A percentile compares a stretch with the other conserved stretches of the same genome.
phyloP scores from a whole-genome alignment of 2,329 filamentous ascomycete species.

The Metarhizium guizhouense region DNA sequence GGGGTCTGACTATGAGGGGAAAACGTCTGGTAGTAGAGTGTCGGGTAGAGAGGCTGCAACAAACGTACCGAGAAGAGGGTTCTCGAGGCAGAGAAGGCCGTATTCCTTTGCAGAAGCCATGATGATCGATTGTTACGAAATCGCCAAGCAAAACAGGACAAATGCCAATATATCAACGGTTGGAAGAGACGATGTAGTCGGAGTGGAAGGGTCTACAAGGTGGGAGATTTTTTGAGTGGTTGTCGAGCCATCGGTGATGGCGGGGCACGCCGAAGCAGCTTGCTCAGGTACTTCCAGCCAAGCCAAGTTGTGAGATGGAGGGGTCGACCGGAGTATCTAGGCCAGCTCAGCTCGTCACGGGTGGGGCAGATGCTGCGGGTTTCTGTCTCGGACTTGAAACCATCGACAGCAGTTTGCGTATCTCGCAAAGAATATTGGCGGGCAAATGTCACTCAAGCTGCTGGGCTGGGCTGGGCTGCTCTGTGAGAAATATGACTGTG shows the following conservation, averaged over 20 bases:
- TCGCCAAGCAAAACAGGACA: neutral
- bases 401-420: too few species aligned
- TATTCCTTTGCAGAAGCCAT: conserved; percentile 76
- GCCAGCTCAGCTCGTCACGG: neutral
- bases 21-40: neutral
- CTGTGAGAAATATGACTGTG: too few species aligned
- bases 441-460: too few species aligned
- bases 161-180: neutral
- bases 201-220: neutral
- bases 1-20: neutral
- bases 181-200: neutral
- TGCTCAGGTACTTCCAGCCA: too few species aligned
- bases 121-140: conserved; percentile 6
- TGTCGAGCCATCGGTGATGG: neutral
- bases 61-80: conserved; percentile 79
- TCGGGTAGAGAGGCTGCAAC: neutral
- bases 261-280: neutral
- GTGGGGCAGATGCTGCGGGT: neutral
- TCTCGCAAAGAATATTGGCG: too few species aligned
- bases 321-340: too few species aligned
- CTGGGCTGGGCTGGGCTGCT: too few species aligned
- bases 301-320: too few species aligned
- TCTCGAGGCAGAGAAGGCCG: conserved; percentile 88
- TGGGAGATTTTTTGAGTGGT: neutral
- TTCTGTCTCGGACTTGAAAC: too few species aligned